Percentiles rank a stretch among this genome's conserved stretches.
Conservation (phyloP, 176 grass and related monocot genomes). For the Rhipidocladum racemiflorum region DNA sequence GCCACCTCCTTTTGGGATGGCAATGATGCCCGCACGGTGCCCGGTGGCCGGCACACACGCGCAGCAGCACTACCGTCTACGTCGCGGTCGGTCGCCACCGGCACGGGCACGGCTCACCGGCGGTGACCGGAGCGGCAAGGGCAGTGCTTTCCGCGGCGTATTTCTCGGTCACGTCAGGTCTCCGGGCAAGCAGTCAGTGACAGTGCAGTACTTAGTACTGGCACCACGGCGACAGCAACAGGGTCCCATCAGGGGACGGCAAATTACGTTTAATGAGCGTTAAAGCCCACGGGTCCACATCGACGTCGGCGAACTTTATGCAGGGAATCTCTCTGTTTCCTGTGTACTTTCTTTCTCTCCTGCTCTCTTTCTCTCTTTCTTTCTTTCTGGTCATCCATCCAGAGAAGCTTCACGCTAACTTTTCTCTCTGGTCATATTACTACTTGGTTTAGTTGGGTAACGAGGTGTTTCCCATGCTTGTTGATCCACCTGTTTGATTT, state of each 20-base stretch:
- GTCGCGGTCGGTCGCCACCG: not conserved
- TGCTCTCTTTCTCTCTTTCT: not conserved
- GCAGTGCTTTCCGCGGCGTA: not conserved
- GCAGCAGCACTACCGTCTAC: not conserved
- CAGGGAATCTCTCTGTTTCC: slow-evolving; percentile 26
- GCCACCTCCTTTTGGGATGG: slow-evolving; percentile 6
- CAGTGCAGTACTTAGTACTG: not conserved
- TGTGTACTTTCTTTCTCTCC: not conserved
- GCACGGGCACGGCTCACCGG: not conserved
- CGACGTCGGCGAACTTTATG: not conserved
- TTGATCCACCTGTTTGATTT: not conserved
- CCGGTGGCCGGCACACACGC: not conserved
- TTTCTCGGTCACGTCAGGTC: not conserved
- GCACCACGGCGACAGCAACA: not conserved
- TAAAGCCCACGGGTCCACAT: not conserved
- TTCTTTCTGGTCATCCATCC: not conserved
- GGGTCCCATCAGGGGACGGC: not conserved
- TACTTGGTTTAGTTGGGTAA: not conserved
- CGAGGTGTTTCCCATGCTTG: not conserved
- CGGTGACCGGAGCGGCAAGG: slow-evolving; percentile 17
- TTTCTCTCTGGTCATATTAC: not conserved
- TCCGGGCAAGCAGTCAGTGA: not conserved
- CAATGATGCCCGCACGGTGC: slow-evolving; percentile 37
- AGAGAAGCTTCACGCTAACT: not conserved
- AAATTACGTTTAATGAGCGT: not conserved